Conservation (phyloP, 2,329 filamentous ascomycete species). For the Stachybotrys chartarum region DNA sequence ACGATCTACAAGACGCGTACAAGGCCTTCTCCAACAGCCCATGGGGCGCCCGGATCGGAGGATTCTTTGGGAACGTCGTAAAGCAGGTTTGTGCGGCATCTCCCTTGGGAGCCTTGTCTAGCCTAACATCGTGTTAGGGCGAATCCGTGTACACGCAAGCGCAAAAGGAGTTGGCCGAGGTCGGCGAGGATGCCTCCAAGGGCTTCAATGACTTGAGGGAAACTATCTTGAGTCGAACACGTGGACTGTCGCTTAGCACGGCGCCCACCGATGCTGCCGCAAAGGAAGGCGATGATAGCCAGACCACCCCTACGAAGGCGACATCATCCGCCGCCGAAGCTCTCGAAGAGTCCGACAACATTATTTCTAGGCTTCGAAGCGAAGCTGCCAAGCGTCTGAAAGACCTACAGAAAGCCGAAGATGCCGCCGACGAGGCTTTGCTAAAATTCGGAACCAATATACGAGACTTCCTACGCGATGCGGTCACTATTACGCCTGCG, state of each 20-base stretch:
- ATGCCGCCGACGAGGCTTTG: constrained; percentile 91
- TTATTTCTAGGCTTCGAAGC: constrained; percentile 67
- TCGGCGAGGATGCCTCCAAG: constrained; percentile 74
- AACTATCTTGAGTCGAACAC: constrained; percentile 64
- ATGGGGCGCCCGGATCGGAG: constrained; percentile 84
- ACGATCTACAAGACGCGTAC: constrained; percentile 91
- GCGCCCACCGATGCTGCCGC: constrained; percentile 21
- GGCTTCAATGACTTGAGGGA: constrained; percentile 66
- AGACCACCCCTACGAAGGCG: constrained; percentile 38
- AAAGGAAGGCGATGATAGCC: constrained; percentile 25
- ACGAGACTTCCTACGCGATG: constrained; percentile 81
- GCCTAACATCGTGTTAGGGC: constrained; percentile 41
- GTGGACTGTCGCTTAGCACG: constrained; percentile 60
- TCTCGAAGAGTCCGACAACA: constrained; percentile 45
- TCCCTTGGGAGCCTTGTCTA: not conserved
- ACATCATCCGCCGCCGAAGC: constrained; percentile 35
- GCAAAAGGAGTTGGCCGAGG: constrained; percentile 73
- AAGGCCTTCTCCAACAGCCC: constrained; percentile 85
- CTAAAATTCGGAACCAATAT: constrained; percentile 87
- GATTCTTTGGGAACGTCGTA: constrained; percentile 83
- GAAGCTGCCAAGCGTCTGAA: constrained; percentile 80
- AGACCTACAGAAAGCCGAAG: constrained; percentile 85
- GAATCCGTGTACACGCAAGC: constrained; percentile 79
- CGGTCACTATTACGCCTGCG: constrained; percentile 79
- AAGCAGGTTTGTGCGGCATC: constrained; percentile 61